Evolutionary conservation across 2,329 filamentous ascomycete genomes (phyloP).

Genomic region (Fusarium bulbicola): DNA sequence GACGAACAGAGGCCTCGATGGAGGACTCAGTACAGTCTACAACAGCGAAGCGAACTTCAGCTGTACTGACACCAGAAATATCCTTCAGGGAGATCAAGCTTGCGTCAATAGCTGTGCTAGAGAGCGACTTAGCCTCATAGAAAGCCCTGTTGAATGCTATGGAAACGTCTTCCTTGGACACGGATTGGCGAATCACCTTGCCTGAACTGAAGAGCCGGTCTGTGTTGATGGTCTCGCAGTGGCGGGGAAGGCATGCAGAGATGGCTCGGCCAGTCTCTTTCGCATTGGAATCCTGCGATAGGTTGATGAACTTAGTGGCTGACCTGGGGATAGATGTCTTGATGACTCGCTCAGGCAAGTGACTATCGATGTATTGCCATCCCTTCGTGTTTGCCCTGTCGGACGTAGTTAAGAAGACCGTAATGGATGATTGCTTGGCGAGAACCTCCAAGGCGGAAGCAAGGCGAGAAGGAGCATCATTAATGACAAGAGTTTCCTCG

Average conservation of each 20-base stretch:
- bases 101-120: not conserved
- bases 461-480: not conserved
- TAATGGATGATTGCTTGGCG: fast-evolving
- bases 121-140: not conserved
- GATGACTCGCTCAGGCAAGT: not conserved
- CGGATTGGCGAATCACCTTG: not conserved
- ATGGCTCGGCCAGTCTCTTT: fast-evolving
- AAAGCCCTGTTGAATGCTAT: fast-evolving
- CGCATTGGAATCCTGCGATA: not conserved
- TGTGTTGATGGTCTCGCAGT: fast-evolving
- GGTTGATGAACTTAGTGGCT: not conserved
- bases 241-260: not conserved
- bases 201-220: no score
- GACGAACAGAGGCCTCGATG: fast-evolving
- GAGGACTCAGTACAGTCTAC: not conserved
- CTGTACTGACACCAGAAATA: not conserved
- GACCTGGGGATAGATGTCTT: fast-evolving
- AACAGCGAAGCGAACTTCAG: not conserved
- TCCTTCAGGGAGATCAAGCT: not conserved
- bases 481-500: fast-evolving
- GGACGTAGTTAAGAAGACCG: fast-evolving
- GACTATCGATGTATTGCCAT: not conserved
- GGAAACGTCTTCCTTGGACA: not conserved
- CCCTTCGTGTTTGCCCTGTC: fast-evolving
- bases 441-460: not conserved